phyloP scores from a whole-genome alignment of 495 filamentous ascomycete species.

The Tuber borchii region DNA sequence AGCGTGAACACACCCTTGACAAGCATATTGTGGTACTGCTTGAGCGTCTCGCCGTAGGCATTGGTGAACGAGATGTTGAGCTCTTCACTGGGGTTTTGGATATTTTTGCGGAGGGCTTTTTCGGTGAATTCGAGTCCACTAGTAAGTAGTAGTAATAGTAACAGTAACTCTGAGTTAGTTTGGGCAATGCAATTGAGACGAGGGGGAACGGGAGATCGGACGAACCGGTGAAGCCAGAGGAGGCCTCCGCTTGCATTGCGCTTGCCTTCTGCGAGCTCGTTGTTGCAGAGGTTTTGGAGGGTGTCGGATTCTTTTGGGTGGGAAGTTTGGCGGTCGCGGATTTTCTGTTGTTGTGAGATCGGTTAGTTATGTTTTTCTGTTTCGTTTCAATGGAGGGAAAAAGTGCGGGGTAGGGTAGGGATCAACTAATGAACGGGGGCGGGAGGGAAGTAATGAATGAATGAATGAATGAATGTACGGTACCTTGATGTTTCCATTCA shows the following conservation, averaged over 20 bases:
- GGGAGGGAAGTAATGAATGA: background rate
- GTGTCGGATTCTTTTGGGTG: conserved; percentile 69
- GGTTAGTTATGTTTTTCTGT: background rate
- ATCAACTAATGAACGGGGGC: conserved; percentile 7
- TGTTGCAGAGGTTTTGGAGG: conserved; percentile 73
- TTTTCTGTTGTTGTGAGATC: conserved; percentile 65
- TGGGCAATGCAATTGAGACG: conserved; percentile 9
- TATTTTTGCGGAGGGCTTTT: conserved; percentile 71
- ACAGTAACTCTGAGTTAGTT: conserved; percentile 18
- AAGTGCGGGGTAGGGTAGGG: background rate
- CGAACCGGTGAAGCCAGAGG: conserved; percentile 83
- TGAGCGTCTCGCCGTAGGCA: conserved; percentile 79
- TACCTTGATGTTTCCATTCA: conserved; percentile 88
- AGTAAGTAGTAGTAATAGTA: conserved; percentile 18
- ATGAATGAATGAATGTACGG: conserved; percentile 17
- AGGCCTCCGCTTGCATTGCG: conserved; percentile 82
- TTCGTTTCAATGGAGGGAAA: background rate
- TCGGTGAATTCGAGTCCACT: conserved; percentile 91
- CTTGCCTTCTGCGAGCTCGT: conserved; percentile 80
- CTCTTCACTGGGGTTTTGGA: conserved; percentile 59
- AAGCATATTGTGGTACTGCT: conserved; percentile 79
- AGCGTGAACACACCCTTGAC: conserved; percentile 83
- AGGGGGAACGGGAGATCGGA: conserved; percentile 17
- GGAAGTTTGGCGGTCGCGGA: conserved; percentile 71
- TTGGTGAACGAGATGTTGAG: conserved; percentile 76